These are phyloP conservation scores for Rasamsonia emersonii DNA, from an alignment of 2,329 filamentous ascomycete species.

Conservation along the genomic window DNA sequence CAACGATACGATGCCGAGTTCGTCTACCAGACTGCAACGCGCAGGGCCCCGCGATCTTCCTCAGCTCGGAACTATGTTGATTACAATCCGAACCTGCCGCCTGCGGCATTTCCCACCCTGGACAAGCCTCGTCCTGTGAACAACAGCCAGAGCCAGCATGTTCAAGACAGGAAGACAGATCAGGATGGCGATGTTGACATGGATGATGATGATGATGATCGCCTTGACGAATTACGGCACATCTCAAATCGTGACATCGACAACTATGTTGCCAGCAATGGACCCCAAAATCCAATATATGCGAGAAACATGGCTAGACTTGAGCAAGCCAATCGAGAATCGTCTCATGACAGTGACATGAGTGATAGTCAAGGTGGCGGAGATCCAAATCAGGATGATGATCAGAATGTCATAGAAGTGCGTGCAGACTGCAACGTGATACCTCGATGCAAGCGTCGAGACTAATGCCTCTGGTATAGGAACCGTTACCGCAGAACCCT, in stretches of 20 bases:
- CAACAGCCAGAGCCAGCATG: background rate
- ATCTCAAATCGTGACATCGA: conserved; percentile 12
- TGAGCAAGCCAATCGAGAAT: conserved; percentile 4
- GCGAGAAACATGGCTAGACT: conserved; percentile 20
- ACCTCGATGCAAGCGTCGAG: no score
- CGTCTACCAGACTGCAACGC: conserved; percentile 9
- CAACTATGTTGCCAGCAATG: conserved; percentile 21
- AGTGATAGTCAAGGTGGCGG: background rate
- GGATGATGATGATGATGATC: background rate
- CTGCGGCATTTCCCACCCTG: conserved; percentile 36
- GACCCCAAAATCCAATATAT: conserved; percentile 18
- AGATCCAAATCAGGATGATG: conserved; percentile 5
- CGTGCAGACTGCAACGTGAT: no score
- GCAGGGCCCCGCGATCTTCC: background rate
- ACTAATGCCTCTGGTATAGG: background rate
- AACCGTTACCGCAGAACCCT: conserved; percentile 10
- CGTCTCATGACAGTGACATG: background rate
- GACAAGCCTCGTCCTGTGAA: conserved; percentile 10
- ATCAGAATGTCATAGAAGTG: background rate
- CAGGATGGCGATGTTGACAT: background rate
- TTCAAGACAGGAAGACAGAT: background rate
- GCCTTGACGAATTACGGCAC: conserved; percentile 6
- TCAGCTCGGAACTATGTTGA: conserved; percentile 15
- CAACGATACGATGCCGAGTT: conserved; percentile 20
- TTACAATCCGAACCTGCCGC: conserved; percentile 31